Percentiles rank a stretch among this genome's conserved stretches.
Conservation (phyloP, 1,139 yeast species). For the Pichia sp. region DNA sequence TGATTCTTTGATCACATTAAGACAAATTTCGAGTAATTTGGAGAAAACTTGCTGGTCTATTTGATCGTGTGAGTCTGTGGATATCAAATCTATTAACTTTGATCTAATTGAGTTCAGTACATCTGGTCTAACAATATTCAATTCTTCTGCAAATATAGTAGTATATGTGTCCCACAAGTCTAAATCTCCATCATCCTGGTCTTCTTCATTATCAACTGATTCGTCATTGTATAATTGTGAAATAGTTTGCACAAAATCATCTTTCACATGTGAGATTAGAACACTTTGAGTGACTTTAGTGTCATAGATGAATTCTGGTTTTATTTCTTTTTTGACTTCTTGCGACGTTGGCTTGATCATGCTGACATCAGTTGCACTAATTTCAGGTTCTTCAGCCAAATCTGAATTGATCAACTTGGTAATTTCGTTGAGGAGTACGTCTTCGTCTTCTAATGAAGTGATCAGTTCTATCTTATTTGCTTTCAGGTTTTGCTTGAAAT, state of each 20-base stretch:
- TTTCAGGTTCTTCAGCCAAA: not conserved
- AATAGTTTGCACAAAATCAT: conserved; percentile 1
- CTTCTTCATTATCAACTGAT: not conserved
- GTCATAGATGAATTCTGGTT: conserved; percentile 12
- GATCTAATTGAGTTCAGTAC: conserved; percentile 26
- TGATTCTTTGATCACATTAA: conserved; percentile 27
- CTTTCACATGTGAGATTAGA: not conserved
- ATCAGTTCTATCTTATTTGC: conserved; percentile 15
- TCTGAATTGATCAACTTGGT: not conserved
- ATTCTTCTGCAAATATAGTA: not conserved
- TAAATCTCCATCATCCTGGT: not conserved
- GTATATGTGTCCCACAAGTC: conserved; percentile 5
- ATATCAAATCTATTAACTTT: conserved; percentile 2
- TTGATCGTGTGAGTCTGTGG: not conserved
- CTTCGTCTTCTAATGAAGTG: not conserved
- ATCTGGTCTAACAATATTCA: conserved; percentile 4
- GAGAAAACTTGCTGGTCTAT: conserved; percentile 27
- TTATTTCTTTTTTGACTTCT: not conserved
- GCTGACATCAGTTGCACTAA: too few relatives aligned
- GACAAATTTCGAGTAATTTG: conserved; percentile 30
- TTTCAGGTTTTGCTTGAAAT: conserved; percentile 26
- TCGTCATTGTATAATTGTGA: not conserved
- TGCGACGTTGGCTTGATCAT: too few relatives aligned
- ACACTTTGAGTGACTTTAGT: conserved; percentile 2
- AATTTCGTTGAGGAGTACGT: not conserved